A percentile compares a stretch with the other conserved stretches of the same genome.
These are phyloP conservation scores for Elsinoe fawcettii DNA, from an alignment of 2,329 filamentous ascomycete genomes.

Conservation along the genomic window DNA sequence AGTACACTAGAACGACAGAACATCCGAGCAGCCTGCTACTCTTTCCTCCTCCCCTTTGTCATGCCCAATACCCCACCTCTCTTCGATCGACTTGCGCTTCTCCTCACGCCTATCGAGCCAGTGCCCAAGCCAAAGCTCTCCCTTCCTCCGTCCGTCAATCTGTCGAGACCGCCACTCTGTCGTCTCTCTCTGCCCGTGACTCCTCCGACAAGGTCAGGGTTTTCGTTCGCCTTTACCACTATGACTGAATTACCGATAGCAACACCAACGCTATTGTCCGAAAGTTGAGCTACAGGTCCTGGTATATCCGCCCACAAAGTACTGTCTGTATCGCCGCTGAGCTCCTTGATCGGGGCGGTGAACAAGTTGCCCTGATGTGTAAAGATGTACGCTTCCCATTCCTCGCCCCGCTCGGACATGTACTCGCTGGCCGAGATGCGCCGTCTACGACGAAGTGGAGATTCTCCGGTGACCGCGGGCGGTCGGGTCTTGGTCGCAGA, in stretches of 20 bases:
- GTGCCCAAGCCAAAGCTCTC: background rate
- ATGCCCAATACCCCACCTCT: background rate
- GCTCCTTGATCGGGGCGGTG: slow-evolving; percentile 5
- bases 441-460: slow-evolving; percentile 15
- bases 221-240: slow-evolving; percentile 2
- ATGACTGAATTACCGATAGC: slow-evolving; percentile 3
- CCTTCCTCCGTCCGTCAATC: background rate
- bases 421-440: slow-evolving; percentile 9
- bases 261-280: background rate
- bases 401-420: slow-evolving; percentile 23
- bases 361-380: slow-evolving; percentile 14
- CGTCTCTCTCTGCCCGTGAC: background rate
- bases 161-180: background rate
- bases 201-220: background rate
- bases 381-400: slow-evolving; percentile 47
- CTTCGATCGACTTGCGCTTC: slow-evolving; percentile 5
- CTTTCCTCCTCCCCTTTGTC: background rate
- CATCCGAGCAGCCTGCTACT: background rate
- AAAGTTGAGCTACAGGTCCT: background rate
- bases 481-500: slow-evolving; percentile 16
- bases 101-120: background rate
- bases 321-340: background rate
- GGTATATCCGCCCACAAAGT: background rate
- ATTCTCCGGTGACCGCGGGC: slow-evolving; percentile 18
- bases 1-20: background rate